Evolutionary conservation across 208 protist genomes (phyloP).

Genomic region (Phytomonas sp.): DNA sequence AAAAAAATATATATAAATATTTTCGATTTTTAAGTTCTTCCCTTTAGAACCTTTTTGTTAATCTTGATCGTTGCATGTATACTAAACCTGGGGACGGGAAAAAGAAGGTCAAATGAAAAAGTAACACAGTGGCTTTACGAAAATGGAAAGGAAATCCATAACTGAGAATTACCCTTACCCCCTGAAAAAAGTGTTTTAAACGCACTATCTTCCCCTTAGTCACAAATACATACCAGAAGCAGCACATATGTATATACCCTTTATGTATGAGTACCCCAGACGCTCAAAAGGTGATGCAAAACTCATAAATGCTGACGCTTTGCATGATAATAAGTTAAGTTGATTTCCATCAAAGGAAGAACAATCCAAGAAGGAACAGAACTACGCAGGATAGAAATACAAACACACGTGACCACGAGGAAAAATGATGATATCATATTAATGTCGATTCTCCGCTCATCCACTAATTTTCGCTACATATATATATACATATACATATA

Average conservation of each 20-base stretch:
- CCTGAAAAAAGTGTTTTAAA: not conserved
- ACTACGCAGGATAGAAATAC: not conserved
- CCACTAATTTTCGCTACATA: not conserved
- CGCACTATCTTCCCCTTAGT: not conserved
- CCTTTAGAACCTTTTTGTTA: slow-evolving; percentile 1
- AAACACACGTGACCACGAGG: not conserved
- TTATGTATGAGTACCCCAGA: not conserved
- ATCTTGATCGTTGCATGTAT: slow-evolving; percentile 1
- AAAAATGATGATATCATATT: not conserved
- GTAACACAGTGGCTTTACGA: not conserved
- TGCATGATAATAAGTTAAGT: not conserved
- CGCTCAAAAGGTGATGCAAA: not conserved
- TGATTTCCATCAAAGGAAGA: not conserved
- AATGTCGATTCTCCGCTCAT: not conserved
- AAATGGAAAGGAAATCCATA: not conserved
- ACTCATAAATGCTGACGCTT: not conserved
- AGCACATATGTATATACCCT: not conserved
- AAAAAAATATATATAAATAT: not conserved
- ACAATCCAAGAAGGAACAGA: not conserved
- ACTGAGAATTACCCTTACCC: not conserved
- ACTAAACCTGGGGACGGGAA: not conserved
- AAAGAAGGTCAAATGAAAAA: not conserved
- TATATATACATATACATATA: too few species aligned
- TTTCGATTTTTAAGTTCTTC: not conserved
- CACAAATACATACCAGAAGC: not conserved